These are phyloP conservation scores for Talaromyces liani DNA, from an alignment of 495 filamentous ascomycete genomes.

Conservation along the genomic window DNA sequence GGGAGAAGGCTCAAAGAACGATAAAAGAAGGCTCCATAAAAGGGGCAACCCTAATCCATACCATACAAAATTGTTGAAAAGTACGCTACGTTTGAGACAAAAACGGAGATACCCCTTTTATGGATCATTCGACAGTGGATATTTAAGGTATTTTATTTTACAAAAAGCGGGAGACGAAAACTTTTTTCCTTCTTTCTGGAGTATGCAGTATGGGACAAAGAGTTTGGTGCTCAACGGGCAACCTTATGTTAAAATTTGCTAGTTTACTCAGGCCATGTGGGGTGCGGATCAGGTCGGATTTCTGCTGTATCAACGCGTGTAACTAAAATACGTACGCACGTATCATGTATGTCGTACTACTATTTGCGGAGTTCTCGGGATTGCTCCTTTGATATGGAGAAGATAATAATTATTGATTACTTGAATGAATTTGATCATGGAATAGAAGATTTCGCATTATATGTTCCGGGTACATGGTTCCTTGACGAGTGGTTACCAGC, in stretches of 20 bases:
- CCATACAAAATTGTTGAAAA: neutral
- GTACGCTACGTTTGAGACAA: neutral
- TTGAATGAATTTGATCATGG: neutral
- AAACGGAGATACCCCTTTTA: neutral
- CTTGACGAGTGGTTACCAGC: neutral
- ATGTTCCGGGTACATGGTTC: neutral
- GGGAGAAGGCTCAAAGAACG: conserved; percentile 5
- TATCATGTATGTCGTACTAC: neutral
- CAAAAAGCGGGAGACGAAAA: neutral
- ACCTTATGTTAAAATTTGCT: neutral
- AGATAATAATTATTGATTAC: neutral
- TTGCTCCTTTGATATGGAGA: neutral
- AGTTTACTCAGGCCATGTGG: neutral
- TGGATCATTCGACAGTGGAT: neutral
- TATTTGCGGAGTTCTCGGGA: neutral
- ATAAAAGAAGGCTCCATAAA: conserved; percentile 5
- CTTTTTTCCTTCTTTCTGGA: neutral
- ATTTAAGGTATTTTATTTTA: neutral
- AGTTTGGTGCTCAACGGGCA: conserved; percentile 1
- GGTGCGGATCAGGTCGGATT: neutral
- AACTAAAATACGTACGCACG: neutral
- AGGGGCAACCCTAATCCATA: neutral
- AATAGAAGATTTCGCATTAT: neutral
- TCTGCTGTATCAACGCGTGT: neutral
- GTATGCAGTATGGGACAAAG: neutral